Evolutionary conservation across 2,329 filamentous ascomycete genomes (phyloP), one percentile per base, ranked within the genome.

Genomic region (Talaromyces islandicus): DNA sequence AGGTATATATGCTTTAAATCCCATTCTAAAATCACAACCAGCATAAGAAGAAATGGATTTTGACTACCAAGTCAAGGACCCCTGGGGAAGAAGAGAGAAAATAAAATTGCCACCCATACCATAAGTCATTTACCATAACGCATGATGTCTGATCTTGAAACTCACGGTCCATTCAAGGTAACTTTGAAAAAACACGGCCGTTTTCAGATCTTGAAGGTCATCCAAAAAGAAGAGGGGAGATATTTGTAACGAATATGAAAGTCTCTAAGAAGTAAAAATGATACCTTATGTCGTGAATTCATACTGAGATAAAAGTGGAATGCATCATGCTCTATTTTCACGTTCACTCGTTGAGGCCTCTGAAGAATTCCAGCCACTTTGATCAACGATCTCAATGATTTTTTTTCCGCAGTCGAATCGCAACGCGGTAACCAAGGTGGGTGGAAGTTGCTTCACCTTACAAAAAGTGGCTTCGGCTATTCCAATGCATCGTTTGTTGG

Each of bases 401-500:
- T 19, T 41, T 10, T 12, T 24, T n/a, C n/a, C 9, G 11, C 32
- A 24, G 19, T 46, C 21, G 21, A 21, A 24, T 21, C 11, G 43
- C 5, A 46, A 24, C 24, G n/a, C 11, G n/a, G n/a, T 9, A 46
- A 46, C 14, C 21, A 19, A 46, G 14, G 11, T 46, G 4, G 43
- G 24, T 11, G 9, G 9, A 12, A n/a, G 9, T 38, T 38, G 35
- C 35, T 24, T 46, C 43, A 14, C 4, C 3, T 21, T 24, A 24
- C n/a, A 24, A 24, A 19, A n/a, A n/a, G 12, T 9, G 19, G 17
- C 7, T 52, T 52, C 11, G 11, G 57, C 68, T 71, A 73, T 61
- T 68, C 71, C 12, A 67, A 68, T 48, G 73, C 70, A 62, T 76
- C 69, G 30, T 70, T 81, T 21, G 92, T 91, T 19, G 91, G 92